Base-by-base conservation (phyloP, 306 rosid genomes). In the Dryas octopetala region DNA sequence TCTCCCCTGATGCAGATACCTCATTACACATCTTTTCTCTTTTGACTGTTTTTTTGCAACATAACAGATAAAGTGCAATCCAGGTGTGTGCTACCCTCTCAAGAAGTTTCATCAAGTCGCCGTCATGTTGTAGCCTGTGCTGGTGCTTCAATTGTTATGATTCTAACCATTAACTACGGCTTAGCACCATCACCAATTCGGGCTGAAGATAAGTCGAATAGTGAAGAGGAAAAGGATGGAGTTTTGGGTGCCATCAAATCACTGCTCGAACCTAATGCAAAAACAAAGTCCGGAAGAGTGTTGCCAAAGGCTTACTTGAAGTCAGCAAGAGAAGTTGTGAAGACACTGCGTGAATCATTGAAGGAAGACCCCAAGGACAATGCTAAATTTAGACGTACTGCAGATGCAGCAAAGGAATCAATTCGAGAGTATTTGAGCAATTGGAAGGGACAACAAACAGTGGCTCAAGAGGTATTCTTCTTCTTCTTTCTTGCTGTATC, bases 321-420 rank as follows among this genome's bases (percentile, higher is more conserved):
- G 74, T 88, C 96, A 4, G 98, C 95, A 45, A 85, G 85, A 78
- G 96, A 88, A 76, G 86, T 94, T 28, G 93, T 91, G 86, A 94
- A 86, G 84, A 90, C 92, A 54, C 85, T 94, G 76, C 88, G 97
- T 0, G 96, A 94, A 67, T 91, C 98, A 0, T 48, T 95, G 54
- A 86, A 89, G 28, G 96, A 90, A 84, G 85, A 78, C 70, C 76
- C 92, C 44, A 78, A 83, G 44, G 89, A 92, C 41, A 76, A 14
- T 68, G 93, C 97, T 3, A 90, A 90, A 63, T 95, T 95, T 41
- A 84, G 97, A 79, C 62, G 99, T 7, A 90, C 89, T n/a, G 99
- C 99, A n/a, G 97, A 95, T 67, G 89, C 92, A 28, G 96, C 97
- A 38, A 95, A 89, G 89, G 97, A 92, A 68, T 87, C 97, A 0